These are phyloP conservation scores for Herpomyces periplanetae DNA, from an alignment of 2,329 filamentous ascomycete genomes.

Conservation along the genomic window DNA sequence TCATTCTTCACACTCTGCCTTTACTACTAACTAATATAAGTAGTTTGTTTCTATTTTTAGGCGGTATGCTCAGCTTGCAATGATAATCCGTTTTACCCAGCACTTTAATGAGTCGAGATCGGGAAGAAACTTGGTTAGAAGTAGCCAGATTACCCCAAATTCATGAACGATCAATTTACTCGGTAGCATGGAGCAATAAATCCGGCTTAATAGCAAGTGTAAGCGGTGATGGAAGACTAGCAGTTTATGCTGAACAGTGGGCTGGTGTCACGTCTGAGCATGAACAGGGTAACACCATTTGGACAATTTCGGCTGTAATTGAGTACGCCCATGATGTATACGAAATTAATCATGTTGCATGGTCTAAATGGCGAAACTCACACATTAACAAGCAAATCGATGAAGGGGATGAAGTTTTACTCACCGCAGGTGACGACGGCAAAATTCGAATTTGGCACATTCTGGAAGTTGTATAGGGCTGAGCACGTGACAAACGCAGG, in stretches of 20 bases:
- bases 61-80: too few species aligned
- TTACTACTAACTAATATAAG: too few species aligned
- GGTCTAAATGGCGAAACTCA: conserved; percentile 21
- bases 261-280: conserved; percentile 4
- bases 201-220: conserved; percentile 49
- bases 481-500: too few species aligned
- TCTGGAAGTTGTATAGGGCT: too few species aligned
- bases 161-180: conserved; percentile 50
- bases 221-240: conserved; percentile 47
- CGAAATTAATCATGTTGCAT: conserved; percentile 66
- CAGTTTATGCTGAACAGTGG: conserved; percentile 29
- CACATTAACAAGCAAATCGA: conserved; percentile 5
- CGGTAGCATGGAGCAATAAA: conserved; percentile 37
- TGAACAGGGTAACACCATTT: conserved; percentile 12
- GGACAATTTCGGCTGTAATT: conserved; percentile 27
- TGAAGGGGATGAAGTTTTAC: conserved; percentile 38
- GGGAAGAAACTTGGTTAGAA: conserved; percentile 54
- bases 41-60: too few species aligned
- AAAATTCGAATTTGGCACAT: conserved; percentile 57
- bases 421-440: conserved; percentile 76
- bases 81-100: too few species aligned
- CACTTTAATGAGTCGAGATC: too few species aligned
- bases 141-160: conserved; percentile 29
- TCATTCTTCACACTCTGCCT: too few species aligned
- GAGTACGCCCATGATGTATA: conserved; percentile 54